Evolutionary conservation across 2,329 filamentous ascomycete genomes (phyloP).

Genomic region (Samsoniella hepiali): DNA sequence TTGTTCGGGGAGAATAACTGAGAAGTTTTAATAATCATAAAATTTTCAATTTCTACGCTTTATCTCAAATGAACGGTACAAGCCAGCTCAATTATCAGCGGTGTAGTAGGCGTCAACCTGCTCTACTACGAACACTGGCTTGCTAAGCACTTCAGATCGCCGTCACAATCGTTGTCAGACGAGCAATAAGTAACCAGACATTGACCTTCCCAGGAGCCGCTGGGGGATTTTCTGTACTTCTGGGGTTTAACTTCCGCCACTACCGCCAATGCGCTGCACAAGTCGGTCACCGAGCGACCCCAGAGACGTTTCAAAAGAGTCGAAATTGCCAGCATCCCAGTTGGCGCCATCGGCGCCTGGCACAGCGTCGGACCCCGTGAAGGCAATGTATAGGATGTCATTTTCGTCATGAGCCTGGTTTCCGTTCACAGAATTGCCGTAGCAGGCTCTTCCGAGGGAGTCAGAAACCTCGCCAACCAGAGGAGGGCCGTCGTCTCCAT

Average conservation of each 20-base stretch:
- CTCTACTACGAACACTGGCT: background rate
- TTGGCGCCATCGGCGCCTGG: background rate
- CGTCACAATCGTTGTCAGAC: slow-evolving; percentile 18
- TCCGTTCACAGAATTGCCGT: background rate
- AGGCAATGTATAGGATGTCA: background rate
- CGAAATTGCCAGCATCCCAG: slow-evolving; percentile 28
- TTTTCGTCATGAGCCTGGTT: background rate
- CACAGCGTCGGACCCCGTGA: background rate
- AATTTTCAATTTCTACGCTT: too few species aligned
- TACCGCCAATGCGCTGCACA: background rate
- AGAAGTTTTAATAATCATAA: background rate
- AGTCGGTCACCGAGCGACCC: slow-evolving; percentile 44
- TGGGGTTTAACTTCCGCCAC: background rate
- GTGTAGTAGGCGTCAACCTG: background rate
- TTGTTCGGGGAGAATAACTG: too few species aligned
- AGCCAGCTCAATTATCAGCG: background rate
- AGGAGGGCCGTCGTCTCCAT: slow-evolving; percentile 32
- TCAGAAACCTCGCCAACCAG: background rate
- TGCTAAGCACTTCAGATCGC: background rate
- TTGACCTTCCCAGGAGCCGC: slow-evolving; percentile 18
- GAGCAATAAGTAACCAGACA: slow-evolving; percentile 19
- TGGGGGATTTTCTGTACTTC: background rate
- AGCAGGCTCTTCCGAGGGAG: background rate
- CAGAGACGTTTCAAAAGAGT: slow-evolving; percentile 48
- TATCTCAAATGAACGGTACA: background rate